Evolutionary conservation across 768 basidiomycete genomes (phyloP).

Genomic region (Scleroderma citrinum): DNA sequence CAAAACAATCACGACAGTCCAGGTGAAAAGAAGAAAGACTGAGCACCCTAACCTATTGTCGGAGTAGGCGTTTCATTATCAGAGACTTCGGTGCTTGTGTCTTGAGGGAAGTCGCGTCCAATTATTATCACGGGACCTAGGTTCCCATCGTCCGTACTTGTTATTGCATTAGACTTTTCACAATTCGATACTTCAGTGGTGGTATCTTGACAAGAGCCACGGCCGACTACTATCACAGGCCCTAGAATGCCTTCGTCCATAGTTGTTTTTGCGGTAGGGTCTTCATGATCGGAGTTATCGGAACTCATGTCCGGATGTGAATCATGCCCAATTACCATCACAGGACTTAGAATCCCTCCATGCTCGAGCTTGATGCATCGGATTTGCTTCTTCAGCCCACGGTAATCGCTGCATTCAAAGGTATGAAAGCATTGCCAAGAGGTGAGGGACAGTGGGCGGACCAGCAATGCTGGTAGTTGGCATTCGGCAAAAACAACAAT

Average conservation of each 20-base stretch:
- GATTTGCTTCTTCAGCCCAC: slow-evolving; percentile 63
- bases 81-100: neutral
- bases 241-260: too few species aligned
- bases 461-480: too few species aligned
- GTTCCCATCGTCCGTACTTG: neutral
- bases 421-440: neutral
- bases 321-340: neutral
- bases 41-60: neutral
- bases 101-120: neutral
- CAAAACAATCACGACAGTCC: neutral
- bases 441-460: neutral
- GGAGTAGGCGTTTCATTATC: neutral
- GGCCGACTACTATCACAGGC: too few species aligned
- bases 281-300: neutral
- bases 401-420: slow-evolving; percentile 52
- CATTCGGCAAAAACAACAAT: too few species aligned
- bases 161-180: neutral
- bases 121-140: slow-evolving; percentile 3
- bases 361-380: slow-evolving; percentile 7
- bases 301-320: neutral
- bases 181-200: neutral
- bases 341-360: slow-evolving; percentile 1
- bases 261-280: neutral
- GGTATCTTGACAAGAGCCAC: neutral
- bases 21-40: neutral